Base-by-base conservation (phyloP, 2,329 filamentous ascomycete genomes). In the Stagonosporopsis rhizophila region DNA sequence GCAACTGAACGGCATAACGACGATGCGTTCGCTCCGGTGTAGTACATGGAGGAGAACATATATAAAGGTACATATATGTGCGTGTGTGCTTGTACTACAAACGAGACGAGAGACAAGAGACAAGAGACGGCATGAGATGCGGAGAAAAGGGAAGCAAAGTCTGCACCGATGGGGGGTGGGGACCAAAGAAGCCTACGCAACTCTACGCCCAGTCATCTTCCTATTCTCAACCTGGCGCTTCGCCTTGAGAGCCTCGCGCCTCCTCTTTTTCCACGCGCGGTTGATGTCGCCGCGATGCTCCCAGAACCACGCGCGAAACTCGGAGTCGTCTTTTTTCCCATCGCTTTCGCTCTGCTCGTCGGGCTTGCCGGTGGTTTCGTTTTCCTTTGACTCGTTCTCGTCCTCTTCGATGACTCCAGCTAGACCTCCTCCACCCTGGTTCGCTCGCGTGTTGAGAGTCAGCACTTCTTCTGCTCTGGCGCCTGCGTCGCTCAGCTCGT, bases 271-370 rank as follows among this genome's bases (percentile, higher is more conserved):
- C 81, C 81, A 83, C 40, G 76, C 76, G 2, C 80, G 65, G 54
- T 82, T 82, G 42, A 78, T 70, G 45, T 81, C 78, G 4, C 80
- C 80, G 3, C 80, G 69, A 42, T 81, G 77, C 60, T 82, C 80
- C 71, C 78, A 88, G 68, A 88, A 88, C 81, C 83, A 86, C 67
- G 87, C 85, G 6, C 79, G 74, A 65, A 87, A 88, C 32, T 85
- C 84, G 50, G 82, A 85, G 58, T 87, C 82, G 6, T 76, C 74
- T 37, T 77, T 74, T 42, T 74, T 66, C n/a, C n/a, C n/a, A n/a
- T n/a, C n/a, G 1, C 67, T 64, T 12, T 60, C 67, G 1, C 67
- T 64, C n/a, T 61, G 53, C 45, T 3, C 62, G n/a, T n/a, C n/a
- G n/a, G n/a, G n/a, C n/a, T n/a, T n/a, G n/a, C n/a, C n/a, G n/a